Conservation (phyloP, 371 early-diverging fungal species). For the Mortierella sp. region DNA sequence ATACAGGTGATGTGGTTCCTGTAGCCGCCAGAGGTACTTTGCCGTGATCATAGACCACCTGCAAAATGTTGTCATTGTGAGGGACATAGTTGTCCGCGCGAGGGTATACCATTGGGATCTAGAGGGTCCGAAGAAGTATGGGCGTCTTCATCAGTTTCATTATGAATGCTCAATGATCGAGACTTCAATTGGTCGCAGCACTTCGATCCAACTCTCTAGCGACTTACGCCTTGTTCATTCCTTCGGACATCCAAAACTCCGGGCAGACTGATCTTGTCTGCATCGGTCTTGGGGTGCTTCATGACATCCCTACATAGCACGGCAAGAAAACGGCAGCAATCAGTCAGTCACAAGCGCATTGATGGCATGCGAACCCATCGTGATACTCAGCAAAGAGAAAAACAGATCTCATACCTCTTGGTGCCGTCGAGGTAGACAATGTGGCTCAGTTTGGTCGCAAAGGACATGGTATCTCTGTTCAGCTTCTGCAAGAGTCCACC, state of each 20-base stretch:
- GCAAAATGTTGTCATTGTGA: slow-evolving; percentile 48
- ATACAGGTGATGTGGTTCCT: slow-evolving; percentile 6
- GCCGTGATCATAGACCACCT: slow-evolving; percentile 72
- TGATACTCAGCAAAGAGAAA: background rate
- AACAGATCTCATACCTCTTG: slow-evolving; percentile 49
- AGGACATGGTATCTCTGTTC: slow-evolving; percentile 87
- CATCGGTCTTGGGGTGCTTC: slow-evolving; percentile 84
- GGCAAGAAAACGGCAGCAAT: background rate
- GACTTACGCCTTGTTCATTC: slow-evolving; percentile 59
- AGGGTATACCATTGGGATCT: slow-evolving; percentile 63
- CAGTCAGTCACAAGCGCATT: background rate
- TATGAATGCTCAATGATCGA: background rate
- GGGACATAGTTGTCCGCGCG: slow-evolving; percentile 35
- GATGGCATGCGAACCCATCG: background rate
- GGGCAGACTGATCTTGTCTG: slow-evolving; percentile 78
- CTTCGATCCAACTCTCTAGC: background rate
- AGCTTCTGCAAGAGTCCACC: slow-evolving; percentile 83
- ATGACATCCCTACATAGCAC: slow-evolving; percentile 70
- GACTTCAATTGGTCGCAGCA: background rate
- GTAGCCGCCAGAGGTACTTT: slow-evolving; percentile 37
- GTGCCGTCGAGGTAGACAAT: slow-evolving; percentile 73
- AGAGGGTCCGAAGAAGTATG: background rate
- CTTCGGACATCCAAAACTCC: slow-evolving; percentile 72
- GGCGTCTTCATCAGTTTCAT: background rate
- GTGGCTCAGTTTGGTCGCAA: slow-evolving; percentile 83